These are phyloP conservation scores for Xylaria longipes DNA, from an alignment of 495 filamentous ascomycete genomes.

Conservation along the genomic window DNA sequence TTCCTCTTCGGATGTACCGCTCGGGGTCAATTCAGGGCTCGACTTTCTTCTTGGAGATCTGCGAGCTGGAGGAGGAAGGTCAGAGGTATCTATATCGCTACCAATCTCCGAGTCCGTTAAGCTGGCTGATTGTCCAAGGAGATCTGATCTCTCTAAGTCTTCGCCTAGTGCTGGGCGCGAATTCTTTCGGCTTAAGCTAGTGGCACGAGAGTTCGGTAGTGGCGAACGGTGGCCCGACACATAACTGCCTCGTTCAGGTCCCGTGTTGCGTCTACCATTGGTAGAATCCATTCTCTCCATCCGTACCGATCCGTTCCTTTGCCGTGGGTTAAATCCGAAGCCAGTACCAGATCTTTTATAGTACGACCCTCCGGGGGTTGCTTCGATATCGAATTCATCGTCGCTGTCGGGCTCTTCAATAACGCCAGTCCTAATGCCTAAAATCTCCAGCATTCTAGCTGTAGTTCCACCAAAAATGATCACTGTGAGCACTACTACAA, in stretches of 20 bases:
- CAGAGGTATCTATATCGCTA: conserved; percentile 69
- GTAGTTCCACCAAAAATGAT: conserved; percentile 99
- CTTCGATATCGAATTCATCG: conserved; percentile 98
- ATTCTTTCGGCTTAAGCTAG: conserved; percentile 58
- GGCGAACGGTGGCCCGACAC: conserved; percentile 61
- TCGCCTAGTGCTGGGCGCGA: conserved; percentile 37
- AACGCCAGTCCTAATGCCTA: conserved; percentile 92
- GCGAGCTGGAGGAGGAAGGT: conserved; percentile 59
- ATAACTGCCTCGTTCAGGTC: conserved; percentile 55
- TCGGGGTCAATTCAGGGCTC: conserved; percentile 59
- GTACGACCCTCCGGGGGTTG: conserved; percentile 72
- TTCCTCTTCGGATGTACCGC: conserved; percentile 37
- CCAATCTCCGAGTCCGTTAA: conserved; percentile 67
- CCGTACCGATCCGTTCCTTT: conserved; percentile 45
- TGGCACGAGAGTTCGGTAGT: conserved; percentile 44
- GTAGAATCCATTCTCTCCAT: conserved; percentile 37
- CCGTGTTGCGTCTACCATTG: conserved; percentile 44
- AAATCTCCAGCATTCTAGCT: conserved; percentile 96
- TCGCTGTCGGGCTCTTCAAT: conserved; percentile 96
- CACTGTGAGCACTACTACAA: conserved; percentile 95
- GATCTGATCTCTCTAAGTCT: conserved; percentile 67
- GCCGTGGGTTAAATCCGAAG: conserved; percentile 76
- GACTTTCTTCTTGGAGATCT: conserved; percentile 54
- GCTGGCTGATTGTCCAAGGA: conserved; percentile 65
- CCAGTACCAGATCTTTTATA: conserved; percentile 74